Percentiles rank a stretch among this genome's conserved stretches.
phyloP scores from a whole-genome alignment of 129 eudicot genomes.

The Helichrysum umbraculigerum region DNA sequence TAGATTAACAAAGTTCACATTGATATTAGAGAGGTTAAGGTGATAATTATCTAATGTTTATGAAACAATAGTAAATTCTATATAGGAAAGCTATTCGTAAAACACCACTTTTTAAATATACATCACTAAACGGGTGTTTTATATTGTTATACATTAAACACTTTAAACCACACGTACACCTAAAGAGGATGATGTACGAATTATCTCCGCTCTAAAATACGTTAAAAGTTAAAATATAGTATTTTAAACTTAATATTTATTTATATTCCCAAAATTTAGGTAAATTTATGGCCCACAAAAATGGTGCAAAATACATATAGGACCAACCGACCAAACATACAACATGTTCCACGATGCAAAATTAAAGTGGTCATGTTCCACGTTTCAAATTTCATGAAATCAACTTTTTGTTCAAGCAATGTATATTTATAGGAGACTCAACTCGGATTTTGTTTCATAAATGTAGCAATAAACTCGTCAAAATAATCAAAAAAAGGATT shows the following conservation, averaged over 20 bases:
- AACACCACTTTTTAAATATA: no score
- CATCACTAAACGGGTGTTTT: no score
- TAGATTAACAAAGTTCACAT: neutral
- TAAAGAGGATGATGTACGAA: no score
- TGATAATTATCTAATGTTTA: no score
- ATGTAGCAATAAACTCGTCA: slow-evolving; percentile 3
- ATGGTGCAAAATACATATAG: slow-evolving; percentile 10
- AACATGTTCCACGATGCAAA: slow-evolving; percentile 41
- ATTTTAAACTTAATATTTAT: neutral
- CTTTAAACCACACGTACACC: no score
- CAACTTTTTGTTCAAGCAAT: slow-evolving; percentile 11
- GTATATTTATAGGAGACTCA: slow-evolving; percentile 40
- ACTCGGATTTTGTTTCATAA: slow-evolving; percentile 13
- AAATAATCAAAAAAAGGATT: neutral
- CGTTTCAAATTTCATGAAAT: slow-evolving; percentile 37
- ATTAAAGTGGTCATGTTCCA: slow-evolving; percentile 48
- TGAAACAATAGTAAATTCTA: neutral
- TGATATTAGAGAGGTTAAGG: no score
- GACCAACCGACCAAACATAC: slow-evolving; percentile 34
- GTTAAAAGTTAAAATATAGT: neutral
- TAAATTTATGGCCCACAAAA: slow-evolving; percentile 29
- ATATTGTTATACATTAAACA: no score
- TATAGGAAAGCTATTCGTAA: no score
- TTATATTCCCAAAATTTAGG: neutral
- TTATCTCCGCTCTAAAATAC: no score